Evolutionary conservation across 2,329 filamentous ascomycete species (phyloP), one percentile per base, ranked within the genome.

Genomic region (Zymoseptoria tritici): DNA sequence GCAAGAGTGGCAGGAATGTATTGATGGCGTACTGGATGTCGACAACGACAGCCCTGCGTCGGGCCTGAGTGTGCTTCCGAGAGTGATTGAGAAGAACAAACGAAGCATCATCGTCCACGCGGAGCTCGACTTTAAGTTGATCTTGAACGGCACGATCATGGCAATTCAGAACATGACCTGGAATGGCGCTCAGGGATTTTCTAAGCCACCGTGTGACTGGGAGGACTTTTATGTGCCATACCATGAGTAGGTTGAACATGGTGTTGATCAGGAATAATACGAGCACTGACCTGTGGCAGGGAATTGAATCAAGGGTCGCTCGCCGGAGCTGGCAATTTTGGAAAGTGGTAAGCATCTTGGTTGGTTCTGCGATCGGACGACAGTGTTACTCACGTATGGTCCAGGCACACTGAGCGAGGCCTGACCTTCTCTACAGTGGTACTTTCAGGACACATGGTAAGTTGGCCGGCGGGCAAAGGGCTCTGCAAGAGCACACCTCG

Each of bases 151-250:
- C 16, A 88, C 88, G 0, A 78, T 93, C 1, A 77, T 90, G 6
- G 81, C 82, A 1, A 85, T 92, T 60, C 89, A 93, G 70, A 91
- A 91, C 76, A 90, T 92, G 85, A 91, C 88, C 0, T 93, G 85
- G 85, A 83, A 84, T 59, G 89, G 88, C 4, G 72, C 79, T 51
- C 83, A 88, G 56, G 90, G 89, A 0, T 92, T 93, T 78, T 82
- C 85, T 64, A 70, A 73, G 1, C 73, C 75, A 0, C 89, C 89
- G 0, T 71, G 71, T 1, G 49, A 68, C 16, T 73, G 68, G 66
- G 80, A 84, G 56, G 83, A 85, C 2, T 86, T 90, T 69, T 90
- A 83, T 70, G 86, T 91, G 0, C 88, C 89, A 0, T 85, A 83
- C 69, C 83, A 86, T 65, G 68, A 66, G 1, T 76, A 81, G 57